Evolutionary conservation across 164 flowering plant genomes (phyloP), one percentile per base, ranked within the genome.

Genomic region (Litsea cubeba): DNA sequence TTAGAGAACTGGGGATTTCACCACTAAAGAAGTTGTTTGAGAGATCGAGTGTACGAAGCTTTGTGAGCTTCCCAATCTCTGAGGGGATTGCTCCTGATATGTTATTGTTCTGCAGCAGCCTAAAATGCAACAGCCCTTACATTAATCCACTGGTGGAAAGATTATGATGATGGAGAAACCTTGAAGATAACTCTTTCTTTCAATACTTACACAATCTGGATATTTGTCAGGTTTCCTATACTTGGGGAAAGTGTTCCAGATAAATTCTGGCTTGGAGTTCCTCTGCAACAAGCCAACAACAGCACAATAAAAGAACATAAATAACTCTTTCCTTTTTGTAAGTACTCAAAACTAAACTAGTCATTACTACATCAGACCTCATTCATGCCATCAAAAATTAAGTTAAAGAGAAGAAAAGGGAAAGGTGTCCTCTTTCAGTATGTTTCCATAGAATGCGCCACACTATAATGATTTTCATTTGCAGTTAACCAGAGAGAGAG

Each of bases 141-240:
- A 49, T 71, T 58, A 77, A 69, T 63, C 54, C 62, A 54, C 49
- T 49, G 24, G 23, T 18, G 68, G 57, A 50, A 58, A 49, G 57
- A 11, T 12, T 65, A 63, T 50, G n/a, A 18, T 18, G 60, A 69
- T 28, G 2, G 6, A 24, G 58, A 74, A 23, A 68, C 24, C 4
- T 23, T 12, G 7, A 60, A 50, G 30, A 8, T 20, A 22, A 25
- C 66, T 28, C n/a, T 25, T 35, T 8, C 18, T 69, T 23, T 25
- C 15, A 0, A 35, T 72, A 80, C 97, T 92, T 78, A 96, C 99
- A 96, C 74, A 64, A 35, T 78, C 80, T 89, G 91, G n/a, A 96
- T 92, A 83, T 92, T 88, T 68, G 98, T 96, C 82, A 96, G 83
- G 85, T 94, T 94, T 28, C 92, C 93, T 17, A 96, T 87, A 74